Conservation (phyloP, 495 filamentous ascomycete species). For the Stereocaulon alpinum region DNA sequence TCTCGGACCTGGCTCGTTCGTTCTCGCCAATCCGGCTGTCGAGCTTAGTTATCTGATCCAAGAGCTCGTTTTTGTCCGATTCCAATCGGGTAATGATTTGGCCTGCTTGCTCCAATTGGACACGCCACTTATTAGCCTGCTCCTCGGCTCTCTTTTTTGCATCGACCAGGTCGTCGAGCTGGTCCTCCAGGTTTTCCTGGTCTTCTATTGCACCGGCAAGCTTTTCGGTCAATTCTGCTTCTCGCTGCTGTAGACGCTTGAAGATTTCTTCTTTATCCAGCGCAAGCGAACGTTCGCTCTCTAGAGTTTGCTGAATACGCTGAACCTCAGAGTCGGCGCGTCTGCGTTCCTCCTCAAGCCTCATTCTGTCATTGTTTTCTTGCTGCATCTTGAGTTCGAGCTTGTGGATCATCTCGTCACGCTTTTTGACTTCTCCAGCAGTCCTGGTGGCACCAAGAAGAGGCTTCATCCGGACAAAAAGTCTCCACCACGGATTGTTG, state of each 20-base stretch:
- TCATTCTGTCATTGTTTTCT: conserved; percentile 63
- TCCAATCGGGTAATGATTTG: conserved; percentile 76
- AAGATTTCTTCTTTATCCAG: conserved; percentile 99
- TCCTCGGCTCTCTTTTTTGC: conserved; percentile 86
- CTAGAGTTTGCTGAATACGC: conserved; percentile 80
- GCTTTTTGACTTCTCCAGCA: conserved; percentile 80
- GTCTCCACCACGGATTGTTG: conserved; percentile 90
- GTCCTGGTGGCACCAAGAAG: conserved; percentile 84
- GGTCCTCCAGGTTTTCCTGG: conserved; percentile 86
- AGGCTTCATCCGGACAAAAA: conserved; percentile 93
- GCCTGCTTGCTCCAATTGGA: conserved; percentile 84
- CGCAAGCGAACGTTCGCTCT: conserved; percentile 88
- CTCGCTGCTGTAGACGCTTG: conserved; percentile 79
- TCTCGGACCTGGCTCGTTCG: conserved; percentile 53
- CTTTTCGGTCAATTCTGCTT: conserved; percentile 79
- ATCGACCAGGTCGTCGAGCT: conserved; percentile 78
- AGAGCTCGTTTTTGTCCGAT: conserved; percentile 66
- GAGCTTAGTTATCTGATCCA: conserved; percentile 53
- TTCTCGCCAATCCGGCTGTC: conserved; percentile 57
- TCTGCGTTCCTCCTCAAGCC: conserved; percentile 82
- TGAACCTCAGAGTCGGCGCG: conserved; percentile 80
- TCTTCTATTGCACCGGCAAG: conserved; percentile 87
- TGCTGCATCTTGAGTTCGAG: conserved; percentile 73
- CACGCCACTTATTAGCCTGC: conserved; percentile 64
- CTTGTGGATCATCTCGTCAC: conserved; percentile 84